Evolutionary conservation across 768 basidiomycete genomes (phyloP).

Genomic region (Tricholoma sp.): DNA sequence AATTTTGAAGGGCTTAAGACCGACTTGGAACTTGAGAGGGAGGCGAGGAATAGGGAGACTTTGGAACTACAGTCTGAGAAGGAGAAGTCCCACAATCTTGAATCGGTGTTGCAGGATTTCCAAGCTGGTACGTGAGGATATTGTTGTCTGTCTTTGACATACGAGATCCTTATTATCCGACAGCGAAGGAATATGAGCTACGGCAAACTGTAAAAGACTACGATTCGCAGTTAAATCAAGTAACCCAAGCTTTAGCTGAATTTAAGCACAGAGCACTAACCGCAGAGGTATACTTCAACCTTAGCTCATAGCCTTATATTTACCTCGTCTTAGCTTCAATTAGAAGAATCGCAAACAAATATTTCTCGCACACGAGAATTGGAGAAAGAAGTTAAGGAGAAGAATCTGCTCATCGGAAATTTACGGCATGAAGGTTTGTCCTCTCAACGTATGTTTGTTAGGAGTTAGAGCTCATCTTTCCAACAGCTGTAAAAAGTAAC

Average conservation of each 20-base stretch:
- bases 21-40: constrained; percentile 64
- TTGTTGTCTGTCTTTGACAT: neutral
- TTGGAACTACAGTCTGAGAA: constrained; percentile 60
- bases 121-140: constrained; percentile 66
- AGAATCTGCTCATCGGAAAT: constrained; percentile 91
- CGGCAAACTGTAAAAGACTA: constrained; percentile 78
- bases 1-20: constrained; percentile 50
- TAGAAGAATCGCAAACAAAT: constrained; percentile 70
- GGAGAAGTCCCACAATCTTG: constrained; percentile 77
- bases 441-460: neutral
- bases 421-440: constrained; percentile 85
- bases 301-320: neutral
- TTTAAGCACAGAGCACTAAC: constrained; percentile 83
- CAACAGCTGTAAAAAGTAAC: constrained; percentile 87
- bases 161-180: constrained; percentile 7
- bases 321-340: constrained; percentile 45
- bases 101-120: constrained; percentile 93
- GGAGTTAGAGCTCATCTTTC: constrained; percentile 1
- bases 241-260: constrained; percentile 79
- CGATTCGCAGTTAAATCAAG: constrained; percentile 63
- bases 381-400: constrained; percentile 92
- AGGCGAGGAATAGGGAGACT: constrained; percentile 49
- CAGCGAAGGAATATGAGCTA: constrained; percentile 92
- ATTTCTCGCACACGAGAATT: constrained; percentile 64
- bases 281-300: constrained; percentile 65